A percentile compares a stretch with the other conserved stretches of the same genome.
These are phyloP conservation scores for Brassica carinata DNA, from an alignment of 345 rosid species.

Conservation along the genomic window DNA sequence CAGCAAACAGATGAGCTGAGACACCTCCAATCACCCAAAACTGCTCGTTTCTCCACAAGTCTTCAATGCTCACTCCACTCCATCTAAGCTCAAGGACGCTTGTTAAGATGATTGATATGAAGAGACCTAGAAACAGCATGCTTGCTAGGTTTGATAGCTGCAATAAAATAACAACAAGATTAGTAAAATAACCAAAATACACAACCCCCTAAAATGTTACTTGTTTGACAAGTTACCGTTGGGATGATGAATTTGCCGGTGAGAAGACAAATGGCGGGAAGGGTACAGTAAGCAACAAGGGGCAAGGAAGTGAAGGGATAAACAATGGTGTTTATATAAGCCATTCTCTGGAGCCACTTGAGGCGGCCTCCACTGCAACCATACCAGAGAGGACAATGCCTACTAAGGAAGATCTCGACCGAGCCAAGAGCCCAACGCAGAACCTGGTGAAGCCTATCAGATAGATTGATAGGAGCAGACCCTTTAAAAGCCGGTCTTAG, in stretches of 20 bases:
- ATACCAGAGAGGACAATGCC: constrained; percentile 98
- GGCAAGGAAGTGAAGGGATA: constrained; percentile 99
- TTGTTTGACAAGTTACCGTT: constrained; percentile 53
- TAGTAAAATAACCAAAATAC: neutral
- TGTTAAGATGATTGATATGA: constrained; percentile 80
- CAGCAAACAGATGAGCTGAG: constrained; percentile 94
- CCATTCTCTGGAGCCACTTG: constrained; percentile 86
- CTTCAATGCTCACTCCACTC: constrained; percentile 97
- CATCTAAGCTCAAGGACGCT: constrained; percentile 90
- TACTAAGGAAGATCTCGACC: constrained; percentile 74
- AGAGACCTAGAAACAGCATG: constrained; percentile 83
- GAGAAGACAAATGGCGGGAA: constrained; percentile 96
- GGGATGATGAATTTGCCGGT: constrained; percentile 98
- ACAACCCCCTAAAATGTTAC: neutral
- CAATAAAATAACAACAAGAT: constrained; percentile 8
- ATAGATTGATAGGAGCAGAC: constrained; percentile 95
- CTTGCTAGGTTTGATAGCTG: constrained; percentile 96
- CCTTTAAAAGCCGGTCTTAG: constrained; percentile 97
- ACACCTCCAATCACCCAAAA: constrained; percentile 99
- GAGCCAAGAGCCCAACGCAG: constrained; percentile 99
- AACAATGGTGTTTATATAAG: constrained; percentile 88
- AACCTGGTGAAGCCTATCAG: constrained; percentile 93
- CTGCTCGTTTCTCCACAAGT: constrained; percentile 94
- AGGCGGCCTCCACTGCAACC: constrained; percentile 97
- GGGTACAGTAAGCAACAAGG: constrained; percentile 82